These are phyloP conservation scores for Cynanchum wilfordii DNA, from an alignment of 257 asterid genomes.

Conservation along the genomic window DNA sequence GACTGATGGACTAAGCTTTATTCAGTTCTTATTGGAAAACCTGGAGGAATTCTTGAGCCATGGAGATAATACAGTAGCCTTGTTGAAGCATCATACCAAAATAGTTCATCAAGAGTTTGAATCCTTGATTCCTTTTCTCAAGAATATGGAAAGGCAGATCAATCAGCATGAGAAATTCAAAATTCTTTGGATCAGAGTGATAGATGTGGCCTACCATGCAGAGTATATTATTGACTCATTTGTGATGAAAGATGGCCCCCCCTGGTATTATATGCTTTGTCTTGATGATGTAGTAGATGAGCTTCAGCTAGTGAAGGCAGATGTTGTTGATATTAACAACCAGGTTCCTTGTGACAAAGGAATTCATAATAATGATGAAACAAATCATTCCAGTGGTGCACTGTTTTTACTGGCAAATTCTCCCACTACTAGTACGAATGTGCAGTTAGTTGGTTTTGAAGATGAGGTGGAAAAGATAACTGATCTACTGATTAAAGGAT, in stretches of 20 bases:
- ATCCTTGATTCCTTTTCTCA: constrained; percentile 5
- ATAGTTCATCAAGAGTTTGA: constrained; percentile 3
- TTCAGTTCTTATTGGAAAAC: constrained; percentile 15
- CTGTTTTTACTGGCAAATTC: not conserved
- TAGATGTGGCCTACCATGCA: not conserved
- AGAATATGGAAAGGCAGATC: not conserved
- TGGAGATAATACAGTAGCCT: not conserved
- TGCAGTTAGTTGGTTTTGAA: constrained; percentile 7
- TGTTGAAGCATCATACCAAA: not conserved
- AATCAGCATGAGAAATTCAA: not conserved
- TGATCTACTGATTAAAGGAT: constrained; percentile 5
- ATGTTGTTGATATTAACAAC: not conserved
- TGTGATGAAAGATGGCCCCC: not conserved
- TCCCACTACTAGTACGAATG: not conserved
- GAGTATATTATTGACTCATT: not conserved
- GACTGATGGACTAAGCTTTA: not conserved
- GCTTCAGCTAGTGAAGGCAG: not conserved
- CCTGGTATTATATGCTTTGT: not conserved
- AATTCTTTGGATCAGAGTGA: not conserved
- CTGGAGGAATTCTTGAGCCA: constrained; percentile 27
- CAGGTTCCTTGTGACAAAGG: not conserved
- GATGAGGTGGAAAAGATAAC: not conserved
- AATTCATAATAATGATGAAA: not conserved
- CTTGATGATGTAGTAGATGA: not conserved
- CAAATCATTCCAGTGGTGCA: not conserved